Evolutionary conservation across 495 filamentous ascomycete genomes (phyloP).

Genomic region (Talaromyces ruber): DNA sequence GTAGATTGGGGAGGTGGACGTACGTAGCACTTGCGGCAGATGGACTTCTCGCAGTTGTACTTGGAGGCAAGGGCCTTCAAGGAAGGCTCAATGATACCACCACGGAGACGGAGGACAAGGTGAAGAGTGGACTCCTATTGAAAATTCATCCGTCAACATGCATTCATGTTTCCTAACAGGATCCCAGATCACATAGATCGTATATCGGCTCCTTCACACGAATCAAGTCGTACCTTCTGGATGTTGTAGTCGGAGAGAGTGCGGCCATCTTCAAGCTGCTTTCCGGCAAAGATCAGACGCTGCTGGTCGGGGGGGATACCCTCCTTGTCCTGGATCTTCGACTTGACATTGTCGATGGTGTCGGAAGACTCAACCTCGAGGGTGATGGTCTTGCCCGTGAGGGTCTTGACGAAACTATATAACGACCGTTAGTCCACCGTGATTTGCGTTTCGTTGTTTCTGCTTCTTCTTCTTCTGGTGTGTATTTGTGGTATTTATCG

Average conservation of each 20-base stretch:
- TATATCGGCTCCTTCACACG: neutral
- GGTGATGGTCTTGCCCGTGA: conserved; percentile 99
- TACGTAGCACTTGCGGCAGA: conserved; percentile 99
- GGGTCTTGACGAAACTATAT: conserved; percentile 88
- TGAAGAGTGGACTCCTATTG: conserved; percentile 94
- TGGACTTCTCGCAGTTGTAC: conserved; percentile 99
- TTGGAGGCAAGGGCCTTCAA: conserved; percentile 97
- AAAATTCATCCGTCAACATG: conserved; percentile 16
- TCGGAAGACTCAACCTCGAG: conserved; percentile 98
- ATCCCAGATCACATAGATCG: neutral
- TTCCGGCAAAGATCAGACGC: conserved; percentile 98
- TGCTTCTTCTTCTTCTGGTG: conserved; percentile 7
- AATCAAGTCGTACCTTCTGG: conserved; percentile 71
- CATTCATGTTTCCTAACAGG: neutral
- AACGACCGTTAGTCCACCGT: conserved; percentile 25
- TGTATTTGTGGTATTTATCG: neutral
- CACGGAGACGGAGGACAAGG: conserved; percentile 97
- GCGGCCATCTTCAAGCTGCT: conserved; percentile 99
- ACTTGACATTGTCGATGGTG: conserved; percentile 98
- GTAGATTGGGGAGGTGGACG: conserved; percentile 20
- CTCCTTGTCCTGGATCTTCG: conserved; percentile 99
- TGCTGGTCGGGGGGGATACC: conserved; percentile 99
- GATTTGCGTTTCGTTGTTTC: conserved; percentile 3
- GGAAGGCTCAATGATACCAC: conserved; percentile 98
- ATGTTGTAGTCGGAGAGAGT: conserved; percentile 99